Evolutionary conservation across 176 grass and related monocot species (phyloP).

Genomic region (Musa acuminata): DNA sequence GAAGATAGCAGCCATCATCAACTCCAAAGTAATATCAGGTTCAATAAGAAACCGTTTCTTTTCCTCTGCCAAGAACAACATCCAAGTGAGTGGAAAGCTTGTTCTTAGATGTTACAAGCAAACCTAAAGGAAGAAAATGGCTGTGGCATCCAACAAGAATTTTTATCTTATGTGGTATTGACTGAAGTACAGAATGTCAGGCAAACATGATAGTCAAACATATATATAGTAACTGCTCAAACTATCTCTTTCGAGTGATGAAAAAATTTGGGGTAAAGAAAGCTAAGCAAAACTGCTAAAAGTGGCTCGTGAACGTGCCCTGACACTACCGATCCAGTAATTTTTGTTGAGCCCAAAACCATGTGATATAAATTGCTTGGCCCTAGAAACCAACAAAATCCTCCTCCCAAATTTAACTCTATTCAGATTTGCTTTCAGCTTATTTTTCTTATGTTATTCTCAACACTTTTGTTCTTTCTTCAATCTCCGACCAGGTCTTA

Average conservation of each 20-base stretch:
- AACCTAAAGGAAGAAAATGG: not conserved
- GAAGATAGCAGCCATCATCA: constrained; percentile 98
- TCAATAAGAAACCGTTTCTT: constrained; percentile 83
- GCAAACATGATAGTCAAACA: not conserved
- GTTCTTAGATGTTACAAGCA: not conserved
- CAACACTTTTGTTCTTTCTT: not conserved
- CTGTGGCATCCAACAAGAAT: not conserved
- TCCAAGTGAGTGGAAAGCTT: constrained; percentile 7
- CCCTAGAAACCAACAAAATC: no score
- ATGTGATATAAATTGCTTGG: no score
- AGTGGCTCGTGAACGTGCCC: no score
- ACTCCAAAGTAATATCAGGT: constrained; percentile 72
- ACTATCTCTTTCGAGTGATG: no score
- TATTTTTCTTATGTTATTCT: no score
- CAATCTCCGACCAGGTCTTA: not conserved
- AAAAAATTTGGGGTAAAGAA: no score
- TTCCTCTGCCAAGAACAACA: constrained; percentile 49
- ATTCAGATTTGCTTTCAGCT: no score
- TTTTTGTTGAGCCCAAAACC: no score
- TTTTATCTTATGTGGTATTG: not conserved
- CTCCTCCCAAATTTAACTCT: no score
- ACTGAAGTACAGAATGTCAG: not conserved
- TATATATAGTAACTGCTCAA: not conserved
- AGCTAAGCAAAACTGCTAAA: no score
- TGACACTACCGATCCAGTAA: no score